Evolutionary conservation across 2,329 filamentous ascomycete species (phyloP).

Genomic region (Bipolaris victoriae): DNA sequence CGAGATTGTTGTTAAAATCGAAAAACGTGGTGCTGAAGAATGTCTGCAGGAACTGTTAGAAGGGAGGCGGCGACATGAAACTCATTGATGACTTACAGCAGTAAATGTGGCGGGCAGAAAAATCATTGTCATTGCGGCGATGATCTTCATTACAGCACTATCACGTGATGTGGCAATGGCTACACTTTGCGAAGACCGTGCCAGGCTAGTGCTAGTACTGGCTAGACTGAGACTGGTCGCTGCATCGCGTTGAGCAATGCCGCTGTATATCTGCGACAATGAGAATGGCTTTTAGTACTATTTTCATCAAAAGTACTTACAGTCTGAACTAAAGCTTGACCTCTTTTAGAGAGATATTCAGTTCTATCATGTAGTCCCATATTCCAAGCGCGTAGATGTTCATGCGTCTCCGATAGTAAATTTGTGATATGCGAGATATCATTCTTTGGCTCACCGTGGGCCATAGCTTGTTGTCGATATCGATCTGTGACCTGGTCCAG

Average conservation of each 20-base stretch:
- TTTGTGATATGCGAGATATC: slow-evolving; percentile 2
- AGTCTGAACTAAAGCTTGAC: slow-evolving; percentile 24
- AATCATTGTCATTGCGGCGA: slow-evolving; percentile 32
- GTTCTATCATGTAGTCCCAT: slow-evolving; percentile 14
- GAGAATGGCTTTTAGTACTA: not conserved
- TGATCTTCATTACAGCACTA: slow-evolving; percentile 29
- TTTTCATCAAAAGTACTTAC: slow-evolving; percentile 8
- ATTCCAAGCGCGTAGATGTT: slow-evolving; percentile 19
- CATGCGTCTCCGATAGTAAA: slow-evolving; percentile 14
- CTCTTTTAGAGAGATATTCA: slow-evolving; percentile 24
- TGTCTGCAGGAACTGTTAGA: slow-evolving; percentile 10
- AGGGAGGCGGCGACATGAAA: not conserved
- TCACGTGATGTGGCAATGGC: slow-evolving; percentile 24
- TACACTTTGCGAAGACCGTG: slow-evolving; percentile 22
- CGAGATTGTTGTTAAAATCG: slow-evolving; percentile 16
- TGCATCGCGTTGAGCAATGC: slow-evolving; percentile 30
- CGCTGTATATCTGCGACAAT: slow-evolving; percentile 24
- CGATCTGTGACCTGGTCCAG: slow-evolving; percentile 18
- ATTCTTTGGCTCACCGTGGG: slow-evolving; percentile 5
- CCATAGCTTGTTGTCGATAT: slow-evolving; percentile 12
- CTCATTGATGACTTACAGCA: slow-evolving; percentile 17
- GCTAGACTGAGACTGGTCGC: slow-evolving; percentile 11
- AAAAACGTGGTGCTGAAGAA: slow-evolving; percentile 34
- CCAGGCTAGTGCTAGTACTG: slow-evolving; percentile 13
- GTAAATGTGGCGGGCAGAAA: slow-evolving; percentile 36